These are phyloP conservation scores for Plasmodium billcollinsi DNA, from an alignment of 169 alveolate genomes.

Conservation along the genomic window DNA sequence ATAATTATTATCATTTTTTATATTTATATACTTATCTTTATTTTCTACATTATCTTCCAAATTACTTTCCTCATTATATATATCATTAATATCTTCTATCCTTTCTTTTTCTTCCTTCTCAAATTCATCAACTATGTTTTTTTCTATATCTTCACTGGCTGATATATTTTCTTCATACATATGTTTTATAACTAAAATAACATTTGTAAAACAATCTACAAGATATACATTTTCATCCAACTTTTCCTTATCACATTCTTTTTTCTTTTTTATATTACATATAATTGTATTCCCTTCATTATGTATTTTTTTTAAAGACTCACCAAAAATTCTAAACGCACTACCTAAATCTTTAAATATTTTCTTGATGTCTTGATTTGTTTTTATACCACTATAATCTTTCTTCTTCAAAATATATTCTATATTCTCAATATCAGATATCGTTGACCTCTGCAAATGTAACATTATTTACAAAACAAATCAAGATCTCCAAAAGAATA, in stretches of 20 bases:
- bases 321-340: conserved; percentile 41
- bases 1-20: not conserved
- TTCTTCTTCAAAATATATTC: conserved; percentile 34
- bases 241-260: conserved; percentile 9
- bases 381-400: conserved; percentile 58
- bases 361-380: conserved; percentile 53
- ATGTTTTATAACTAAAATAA: conserved; percentile 33
- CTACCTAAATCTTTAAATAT: conserved; percentile 36
- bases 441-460: conserved; percentile 49
- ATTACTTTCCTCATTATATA: conserved; percentile 16
- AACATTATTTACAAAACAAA: conserved; percentile 34
- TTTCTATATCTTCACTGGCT: conserved; percentile 40
- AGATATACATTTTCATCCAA: conserved; percentile 17
- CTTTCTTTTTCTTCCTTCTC: conserved; percentile 66
- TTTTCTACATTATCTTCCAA: not conserved
- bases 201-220: conserved; percentile 45
- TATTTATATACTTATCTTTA: not conserved
- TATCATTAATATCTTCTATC: conserved; percentile 18
- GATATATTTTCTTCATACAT: conserved; percentile 40
- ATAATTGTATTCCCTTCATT: conserved; percentile 26
- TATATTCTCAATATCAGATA: conserved; percentile 59
- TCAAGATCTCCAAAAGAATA: not conserved
- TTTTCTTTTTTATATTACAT: conserved; percentile 13
- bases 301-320: conserved; percentile 61
- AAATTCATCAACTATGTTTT: conserved; percentile 30